Evolutionary conservation across 495 filamentous ascomycete species (phyloP).

Genomic region (Talaromyces wortmannii): DNA sequence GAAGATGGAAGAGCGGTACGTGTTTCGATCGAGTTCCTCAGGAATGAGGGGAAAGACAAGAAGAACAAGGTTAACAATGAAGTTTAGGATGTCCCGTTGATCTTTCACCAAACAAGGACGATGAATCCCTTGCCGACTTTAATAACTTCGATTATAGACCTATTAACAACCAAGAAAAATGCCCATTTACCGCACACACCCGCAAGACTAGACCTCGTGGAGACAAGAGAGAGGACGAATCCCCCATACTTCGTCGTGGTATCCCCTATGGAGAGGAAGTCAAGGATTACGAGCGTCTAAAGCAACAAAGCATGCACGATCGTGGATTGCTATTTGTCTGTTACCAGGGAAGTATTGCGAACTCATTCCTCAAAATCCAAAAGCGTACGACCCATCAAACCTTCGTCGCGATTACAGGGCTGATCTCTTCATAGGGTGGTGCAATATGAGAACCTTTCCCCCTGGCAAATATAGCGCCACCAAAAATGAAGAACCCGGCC

Average conservation of each 20-base stretch:
- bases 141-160: conserved; percentile 25
- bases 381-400: conserved; percentile 10
- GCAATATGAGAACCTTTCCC: conserved; percentile 14
- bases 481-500: conserved; percentile 10
- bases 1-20: conserved; percentile 30
- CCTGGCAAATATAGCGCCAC: background rate
- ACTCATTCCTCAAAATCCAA: conserved; percentile 33
- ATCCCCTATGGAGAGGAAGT: conserved; percentile 19
- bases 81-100: conserved; percentile 3
- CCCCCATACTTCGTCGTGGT: conserved; percentile 21
- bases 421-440: conserved; percentile 9
- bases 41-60: background rate
- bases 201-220: conserved; percentile 26
- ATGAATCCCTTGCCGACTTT: conserved; percentile 12
- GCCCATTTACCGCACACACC: conserved; percentile 28
- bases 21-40: background rate
- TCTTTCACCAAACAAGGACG: conserved; percentile 13
- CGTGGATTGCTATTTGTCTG: conserved; percentile 33
- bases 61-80: background rate
- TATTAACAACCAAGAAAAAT: conserved; percentile 8
- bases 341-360: conserved; percentile 30
- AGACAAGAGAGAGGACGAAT: conserved; percentile 11
- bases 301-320: conserved; percentile 10
- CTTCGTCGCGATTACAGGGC: background rate
- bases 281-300: conserved; percentile 2